A percentile compares a stretch with the other conserved stretches of the same genome.
Evolutionary conservation across 805 yeast species (phyloP).

Genomic region (Wickerhamiella brachini): DNA sequence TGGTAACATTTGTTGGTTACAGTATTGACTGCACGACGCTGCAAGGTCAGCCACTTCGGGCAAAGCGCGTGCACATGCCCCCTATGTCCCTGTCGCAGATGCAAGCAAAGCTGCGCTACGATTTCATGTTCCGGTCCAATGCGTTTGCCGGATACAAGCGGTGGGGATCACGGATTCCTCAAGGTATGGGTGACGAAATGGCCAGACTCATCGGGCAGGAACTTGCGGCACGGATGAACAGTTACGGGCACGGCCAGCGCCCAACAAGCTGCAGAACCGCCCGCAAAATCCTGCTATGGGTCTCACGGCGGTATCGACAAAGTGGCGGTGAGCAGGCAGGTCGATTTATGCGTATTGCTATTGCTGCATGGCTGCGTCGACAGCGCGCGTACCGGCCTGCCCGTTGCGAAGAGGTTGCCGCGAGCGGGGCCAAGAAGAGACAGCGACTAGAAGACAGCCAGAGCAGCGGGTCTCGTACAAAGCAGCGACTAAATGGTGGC

Average conservation of each 20-base stretch:
- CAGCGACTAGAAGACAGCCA: too few relatives aligned
- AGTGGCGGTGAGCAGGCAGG: neutral
- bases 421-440: too few relatives aligned
- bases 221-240: neutral
- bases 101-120: neutral
- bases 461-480: too few relatives aligned
- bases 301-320: neutral
- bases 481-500: too few relatives aligned
- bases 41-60: constrained; percentile 29
- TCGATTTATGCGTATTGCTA: neutral
- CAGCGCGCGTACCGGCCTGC: neutral
- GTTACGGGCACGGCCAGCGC: neutral
- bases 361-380: neutral
- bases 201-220: neutral
- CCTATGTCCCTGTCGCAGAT: neutral
- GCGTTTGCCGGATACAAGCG: neutral
- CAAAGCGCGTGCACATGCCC: constrained; percentile 1
- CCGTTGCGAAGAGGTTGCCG: too few relatives aligned
- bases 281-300: neutral
- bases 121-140: neutral
- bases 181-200: neutral
- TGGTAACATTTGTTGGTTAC: constrained; percentile 10
- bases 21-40: constrained; percentile 10
- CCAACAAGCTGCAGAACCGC: neutral
- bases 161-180: neutral